phyloP scores from a whole-genome alignment of 805 yeast genomes.

The Zygosaccharomyces pseudorouxii region DNA sequence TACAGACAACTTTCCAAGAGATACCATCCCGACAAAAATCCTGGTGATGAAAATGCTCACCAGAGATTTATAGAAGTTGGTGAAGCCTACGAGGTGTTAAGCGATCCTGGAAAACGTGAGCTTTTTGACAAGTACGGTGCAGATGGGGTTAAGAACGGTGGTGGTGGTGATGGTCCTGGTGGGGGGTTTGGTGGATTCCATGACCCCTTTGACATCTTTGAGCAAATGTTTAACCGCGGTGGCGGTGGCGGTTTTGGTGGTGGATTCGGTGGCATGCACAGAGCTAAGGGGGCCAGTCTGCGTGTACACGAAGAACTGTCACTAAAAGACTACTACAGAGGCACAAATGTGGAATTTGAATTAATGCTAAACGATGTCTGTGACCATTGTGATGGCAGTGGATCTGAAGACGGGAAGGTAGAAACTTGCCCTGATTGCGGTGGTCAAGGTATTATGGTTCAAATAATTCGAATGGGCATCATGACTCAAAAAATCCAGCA shows the following conservation, averaged over 20 bases:
- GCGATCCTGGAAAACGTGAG: constrained; percentile 61
- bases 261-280: constrained; percentile 45
- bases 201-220: constrained; percentile 36
- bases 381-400: constrained; percentile 74
- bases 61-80: constrained; percentile 85
- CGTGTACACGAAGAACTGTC: constrained; percentile 52
- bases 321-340: constrained; percentile 64
- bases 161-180: constrained; percentile 39
- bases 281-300: constrained; percentile 59
- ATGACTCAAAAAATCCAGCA: constrained; percentile 83
- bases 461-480: constrained; percentile 75
- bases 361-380: constrained; percentile 73
- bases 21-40: constrained; percentile 93
- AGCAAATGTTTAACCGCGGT: constrained; percentile 34
- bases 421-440: constrained; percentile 63
- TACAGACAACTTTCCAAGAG: constrained; percentile 76
- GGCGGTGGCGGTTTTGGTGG: constrained; percentile 36
- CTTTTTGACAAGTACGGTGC: constrained; percentile 75
- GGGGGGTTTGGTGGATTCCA: constrained; percentile 36
- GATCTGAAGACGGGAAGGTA: constrained; percentile 72
- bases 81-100: constrained; percentile 84
- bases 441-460: constrained; percentile 67
- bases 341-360: constrained; percentile 55
- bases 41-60: constrained; percentile 75
- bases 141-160: constrained; percentile 61